Evolutionary conservation across 1,139 yeast species (phyloP).

Genomic region (Debaryomyces subglobosus): DNA sequence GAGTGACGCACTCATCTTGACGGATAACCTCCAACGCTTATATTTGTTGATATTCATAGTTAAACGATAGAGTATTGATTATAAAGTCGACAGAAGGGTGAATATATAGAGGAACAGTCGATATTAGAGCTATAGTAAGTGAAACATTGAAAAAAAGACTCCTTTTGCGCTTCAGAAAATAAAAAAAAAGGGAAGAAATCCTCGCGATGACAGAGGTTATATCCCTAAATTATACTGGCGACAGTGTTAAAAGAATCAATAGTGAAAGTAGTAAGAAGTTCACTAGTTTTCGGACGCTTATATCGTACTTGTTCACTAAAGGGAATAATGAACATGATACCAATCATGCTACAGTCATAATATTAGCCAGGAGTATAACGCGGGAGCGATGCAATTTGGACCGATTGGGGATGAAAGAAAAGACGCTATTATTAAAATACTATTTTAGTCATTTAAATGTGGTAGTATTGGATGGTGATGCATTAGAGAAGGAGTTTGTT

Average conservation of each 20-base stretch:
- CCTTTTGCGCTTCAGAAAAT: neutral
- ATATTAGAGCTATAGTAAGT: neutral
- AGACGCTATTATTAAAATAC: constrained; percentile 36
- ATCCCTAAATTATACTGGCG: constrained; percentile 11
- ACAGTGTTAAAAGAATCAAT: neutral
- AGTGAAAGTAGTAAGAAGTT: constrained; percentile 1
- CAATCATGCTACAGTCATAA: constrained; percentile 37
- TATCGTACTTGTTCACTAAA: constrained; percentile 32
- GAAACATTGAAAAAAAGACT: neutral
- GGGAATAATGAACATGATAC: constrained; percentile 41
- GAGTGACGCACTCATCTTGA: constrained; percentile 2
- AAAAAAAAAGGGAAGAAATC: neutral
- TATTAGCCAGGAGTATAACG: constrained; percentile 23
- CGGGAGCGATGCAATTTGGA: constrained; percentile 19
- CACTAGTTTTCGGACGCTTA: constrained; percentile 16
- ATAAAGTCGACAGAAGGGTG: neutral
- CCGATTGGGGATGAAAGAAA: constrained; percentile 27
- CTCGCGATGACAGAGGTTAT: constrained; percentile 17
- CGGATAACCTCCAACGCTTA: neutral
- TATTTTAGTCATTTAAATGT: constrained; percentile 49
- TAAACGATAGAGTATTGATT: neutral
- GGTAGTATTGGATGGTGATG: constrained; percentile 28
- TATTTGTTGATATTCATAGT: neutral
- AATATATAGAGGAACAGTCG: neutral
- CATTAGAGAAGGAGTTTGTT: constrained; percentile 20